Conservation (phyloP, 2,329 filamentous ascomycete genomes). For the Alternaria incomplexa region DNA sequence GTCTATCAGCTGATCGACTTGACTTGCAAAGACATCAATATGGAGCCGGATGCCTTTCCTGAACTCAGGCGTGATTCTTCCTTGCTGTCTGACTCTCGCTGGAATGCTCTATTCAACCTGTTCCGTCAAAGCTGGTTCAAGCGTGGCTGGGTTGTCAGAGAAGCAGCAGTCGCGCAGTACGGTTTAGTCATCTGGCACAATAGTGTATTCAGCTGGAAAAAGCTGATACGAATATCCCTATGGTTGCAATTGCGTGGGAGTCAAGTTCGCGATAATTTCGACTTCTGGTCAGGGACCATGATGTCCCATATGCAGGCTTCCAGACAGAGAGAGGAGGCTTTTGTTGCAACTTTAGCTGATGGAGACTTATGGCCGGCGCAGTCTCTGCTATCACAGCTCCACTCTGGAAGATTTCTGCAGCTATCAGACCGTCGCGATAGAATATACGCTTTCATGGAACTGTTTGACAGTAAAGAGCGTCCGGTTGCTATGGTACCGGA, state of each 20-base stretch:
- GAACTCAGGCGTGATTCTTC: neutral
- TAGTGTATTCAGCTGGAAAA: neutral
- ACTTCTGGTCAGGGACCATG: neutral
- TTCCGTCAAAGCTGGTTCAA: slow-evolving; percentile 8
- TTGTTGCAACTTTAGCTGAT: neutral
- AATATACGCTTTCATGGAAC: neutral
- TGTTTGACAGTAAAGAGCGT: accelerated
- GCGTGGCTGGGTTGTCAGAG: slow-evolving; percentile 18
- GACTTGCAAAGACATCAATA: neutral
- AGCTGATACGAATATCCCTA: neutral
- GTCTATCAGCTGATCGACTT: slow-evolving; percentile 4
- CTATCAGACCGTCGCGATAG: neutral
- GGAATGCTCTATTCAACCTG: neutral
- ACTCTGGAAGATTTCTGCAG: neutral
- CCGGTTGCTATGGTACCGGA: neutral
- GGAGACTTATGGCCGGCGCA: no score
- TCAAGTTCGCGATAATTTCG: neutral
- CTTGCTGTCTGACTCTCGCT: neutral
- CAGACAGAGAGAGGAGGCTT: neutral
- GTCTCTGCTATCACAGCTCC: neutral
- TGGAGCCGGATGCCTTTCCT: neutral
- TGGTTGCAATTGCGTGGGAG: neutral
- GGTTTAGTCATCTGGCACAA: neutral
- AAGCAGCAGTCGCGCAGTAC: slow-evolving; percentile 8
- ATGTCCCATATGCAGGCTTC: neutral